Evolutionary conservation across 441 rosid species (phyloP), one percentile per base, ranked within the genome.

Genomic region (Pelargonium cotyledonis): DNA sequence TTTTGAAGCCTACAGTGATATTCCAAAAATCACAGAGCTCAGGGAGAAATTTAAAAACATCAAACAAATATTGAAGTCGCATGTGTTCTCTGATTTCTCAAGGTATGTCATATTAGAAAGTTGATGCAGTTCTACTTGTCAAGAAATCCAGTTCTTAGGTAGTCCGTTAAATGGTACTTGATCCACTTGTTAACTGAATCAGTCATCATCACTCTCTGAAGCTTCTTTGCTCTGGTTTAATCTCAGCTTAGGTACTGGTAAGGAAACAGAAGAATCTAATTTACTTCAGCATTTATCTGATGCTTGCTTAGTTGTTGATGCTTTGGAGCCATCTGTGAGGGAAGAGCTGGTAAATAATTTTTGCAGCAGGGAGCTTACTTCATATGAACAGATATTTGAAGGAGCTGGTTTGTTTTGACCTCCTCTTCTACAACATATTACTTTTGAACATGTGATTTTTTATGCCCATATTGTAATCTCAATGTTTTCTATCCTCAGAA

Each of bases 291-390:
- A 92, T 72, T 82, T 95, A 76, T 88, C 98, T 72, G 90, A 92
- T 84, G 92, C 99, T 68, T 95, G 99, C 79, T 86, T 95, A 74
- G 99, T 95, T 66, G 99, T 95, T 80, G 91, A 95, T 73, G 97
- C 99, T 15, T 72, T 95, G 85, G 99, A 95, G 85, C 95, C 98
- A 76, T 95, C 99, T 74, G 99, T 95, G 79, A 85, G 91, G 84
- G 99, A 95, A 79, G 99, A 92, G 81, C 85, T 95, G 84, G 99
- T 92, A 70, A 95, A 95, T 83, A 95, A 87, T 75, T 95, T 92
- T 75, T 95, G 99, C 89, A 88, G 88, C 84, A 80, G 95, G 81
- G 99, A 95, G 84, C 94, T 95, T 72, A 95, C 94, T 72, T 95
- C 98, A 65, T 95, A 92, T 79, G 97, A 90, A 81, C 98, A 95